phyloP scores from a whole-genome alignment of 2,329 filamentous ascomycete genomes.

The Neurospora sp. region DNA sequence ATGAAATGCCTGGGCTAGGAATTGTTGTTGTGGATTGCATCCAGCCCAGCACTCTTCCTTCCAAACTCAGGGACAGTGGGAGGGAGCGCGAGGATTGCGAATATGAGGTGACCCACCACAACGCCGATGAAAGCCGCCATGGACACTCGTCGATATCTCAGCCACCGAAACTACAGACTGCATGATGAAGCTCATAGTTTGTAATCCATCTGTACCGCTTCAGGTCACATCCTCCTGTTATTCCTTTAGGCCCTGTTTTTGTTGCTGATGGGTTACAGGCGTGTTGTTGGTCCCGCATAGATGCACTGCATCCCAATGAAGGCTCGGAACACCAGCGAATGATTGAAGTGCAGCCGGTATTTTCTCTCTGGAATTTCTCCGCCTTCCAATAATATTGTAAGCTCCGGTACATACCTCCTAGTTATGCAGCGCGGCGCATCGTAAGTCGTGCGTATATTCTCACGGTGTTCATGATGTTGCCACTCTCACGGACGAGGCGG shows the following conservation, averaged over 20 bases:
- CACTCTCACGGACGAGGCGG: too few relatives aligned
- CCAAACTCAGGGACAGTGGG: too few relatives aligned
- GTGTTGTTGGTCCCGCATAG: neutral
- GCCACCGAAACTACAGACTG: neutral
- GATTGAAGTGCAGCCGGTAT: neutral
- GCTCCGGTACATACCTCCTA: too few relatives aligned
- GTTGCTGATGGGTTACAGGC: neutral
- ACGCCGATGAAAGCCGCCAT: neutral
- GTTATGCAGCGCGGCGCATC: too few relatives aligned
- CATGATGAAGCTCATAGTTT: neutral
- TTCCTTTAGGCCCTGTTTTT: neutral
- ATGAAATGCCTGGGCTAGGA: too few relatives aligned
- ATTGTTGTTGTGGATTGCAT: too few relatives aligned
- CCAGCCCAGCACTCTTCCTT: too few relatives aligned
- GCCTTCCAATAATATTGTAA: too few relatives aligned
- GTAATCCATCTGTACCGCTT: neutral
- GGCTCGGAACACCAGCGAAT: neutral
- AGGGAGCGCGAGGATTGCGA: neutral
- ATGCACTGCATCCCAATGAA: neutral
- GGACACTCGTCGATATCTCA: neutral
- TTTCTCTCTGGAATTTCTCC: too few relatives aligned
- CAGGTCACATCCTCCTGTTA: neutral
- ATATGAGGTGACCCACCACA: neutral
- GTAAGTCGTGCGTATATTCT: too few relatives aligned
- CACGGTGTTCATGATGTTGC: too few relatives aligned